Conservation (phyloP, 75 land plant genomes). For the Cunninghamia lanceolata region DNA sequence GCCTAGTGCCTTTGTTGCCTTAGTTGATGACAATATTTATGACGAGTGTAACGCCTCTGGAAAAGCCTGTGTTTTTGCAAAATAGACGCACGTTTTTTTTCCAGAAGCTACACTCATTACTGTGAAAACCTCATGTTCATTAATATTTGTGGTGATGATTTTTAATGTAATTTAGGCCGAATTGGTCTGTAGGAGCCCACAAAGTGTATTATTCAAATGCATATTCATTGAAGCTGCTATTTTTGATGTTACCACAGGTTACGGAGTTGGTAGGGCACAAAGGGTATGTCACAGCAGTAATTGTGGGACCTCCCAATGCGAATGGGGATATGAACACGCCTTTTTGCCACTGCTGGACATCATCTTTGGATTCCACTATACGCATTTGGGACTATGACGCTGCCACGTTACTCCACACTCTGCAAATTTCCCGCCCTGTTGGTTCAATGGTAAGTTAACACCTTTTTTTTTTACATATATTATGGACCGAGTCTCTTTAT, state of each 20-base stretch:
- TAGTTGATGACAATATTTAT: not conserved
- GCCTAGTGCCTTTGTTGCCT: not conserved
- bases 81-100: no score
- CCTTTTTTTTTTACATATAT: not conserved
- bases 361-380: slow-evolving; percentile 79
- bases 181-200: no score
- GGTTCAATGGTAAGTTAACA: slow-evolving; percentile 66
- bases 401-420: slow-evolving; percentile 48
- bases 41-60: no score
- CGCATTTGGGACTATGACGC: slow-evolving; percentile 80
- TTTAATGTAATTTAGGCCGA: no score
- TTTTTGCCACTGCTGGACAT: slow-evolving; percentile 76
- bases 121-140: no score
- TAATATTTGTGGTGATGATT: no score
- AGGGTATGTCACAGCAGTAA: slow-evolving; percentile 65
- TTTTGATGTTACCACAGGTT: slow-evolving; percentile 27
- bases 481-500: no score
- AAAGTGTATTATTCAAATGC: no score
- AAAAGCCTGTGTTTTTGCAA: no score
- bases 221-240: not conserved
- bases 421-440: slow-evolving; percentile 56
- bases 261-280: slow-evolving; percentile 73
- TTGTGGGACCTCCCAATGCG: slow-evolving; percentile 43
- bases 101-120: no score
- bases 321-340: slow-evolving; percentile 22